phyloP scores from a whole-genome alignment of 306 rosid genomes.

The Benincasa hispida region DNA sequence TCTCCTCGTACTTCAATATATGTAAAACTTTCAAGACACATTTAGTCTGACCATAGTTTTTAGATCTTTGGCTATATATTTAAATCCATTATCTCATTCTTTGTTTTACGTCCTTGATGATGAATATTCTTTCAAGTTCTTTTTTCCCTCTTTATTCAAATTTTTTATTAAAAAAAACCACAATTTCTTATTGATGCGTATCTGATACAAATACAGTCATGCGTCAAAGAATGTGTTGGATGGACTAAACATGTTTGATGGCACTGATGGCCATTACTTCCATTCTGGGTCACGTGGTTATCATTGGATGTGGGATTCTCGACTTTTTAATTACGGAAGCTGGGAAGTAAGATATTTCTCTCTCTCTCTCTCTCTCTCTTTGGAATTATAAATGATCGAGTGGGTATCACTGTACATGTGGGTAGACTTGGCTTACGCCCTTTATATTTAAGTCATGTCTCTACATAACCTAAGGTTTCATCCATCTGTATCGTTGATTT shows the following conservation, averaged over 20 bases:
- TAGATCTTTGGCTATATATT: neutral
- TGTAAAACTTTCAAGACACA: neutral
- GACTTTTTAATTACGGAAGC: constrained; percentile 97
- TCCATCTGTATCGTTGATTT: constrained; percentile 11
- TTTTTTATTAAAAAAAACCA: too few relatives aligned
- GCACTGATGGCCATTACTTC: constrained; percentile 89
- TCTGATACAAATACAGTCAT: constrained; percentile 50
- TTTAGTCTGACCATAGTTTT: neutral
- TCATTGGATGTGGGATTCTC: constrained; percentile 99
- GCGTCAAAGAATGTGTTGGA: constrained; percentile 83
- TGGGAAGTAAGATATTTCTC: constrained; percentile 73
- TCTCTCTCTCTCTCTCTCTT: neutral
- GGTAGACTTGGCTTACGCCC: neutral
- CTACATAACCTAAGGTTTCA: neutral
- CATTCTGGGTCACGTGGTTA: constrained; percentile 94
- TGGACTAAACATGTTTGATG: constrained; percentile 97
- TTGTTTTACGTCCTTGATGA: constrained; percentile 2
- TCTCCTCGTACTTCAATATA: too few relatives aligned
- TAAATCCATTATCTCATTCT: neutral
- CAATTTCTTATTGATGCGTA: constrained; percentile 7
- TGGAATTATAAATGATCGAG: neutral
- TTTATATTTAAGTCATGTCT: neutral
- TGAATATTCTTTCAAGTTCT: neutral
- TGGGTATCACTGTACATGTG: neutral
- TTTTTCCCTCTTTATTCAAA: neutral